Evolutionary conservation across 352 stramenopile species (phyloP).

Genomic region (Globisporangium takayamanum): DNA sequence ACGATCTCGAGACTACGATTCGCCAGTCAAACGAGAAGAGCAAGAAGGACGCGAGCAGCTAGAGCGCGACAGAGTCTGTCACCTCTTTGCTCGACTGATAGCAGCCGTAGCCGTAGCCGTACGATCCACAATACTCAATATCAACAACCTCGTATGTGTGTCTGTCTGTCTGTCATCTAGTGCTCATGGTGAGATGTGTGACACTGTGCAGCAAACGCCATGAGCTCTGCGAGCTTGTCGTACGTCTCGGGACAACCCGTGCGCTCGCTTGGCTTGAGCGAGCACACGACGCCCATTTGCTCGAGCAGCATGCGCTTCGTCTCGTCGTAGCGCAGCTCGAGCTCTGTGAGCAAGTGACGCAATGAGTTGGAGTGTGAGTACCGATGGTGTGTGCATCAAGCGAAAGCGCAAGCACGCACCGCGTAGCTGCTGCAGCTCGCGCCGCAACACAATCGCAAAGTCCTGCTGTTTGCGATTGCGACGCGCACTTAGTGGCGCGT

Average conservation of each 20-base stretch:
- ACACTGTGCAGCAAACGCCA: slow-evolving; percentile 22
- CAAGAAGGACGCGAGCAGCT: slow-evolving; percentile 23
- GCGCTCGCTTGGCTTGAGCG: slow-evolving; percentile 47
- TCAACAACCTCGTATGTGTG: no score
- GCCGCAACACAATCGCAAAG: slow-evolving; percentile 28
- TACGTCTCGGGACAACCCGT: slow-evolving; percentile 36
- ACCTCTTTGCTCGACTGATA: no score
- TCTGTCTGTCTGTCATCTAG: slow-evolving; percentile 3
- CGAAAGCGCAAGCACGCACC: slow-evolving; percentile 10
- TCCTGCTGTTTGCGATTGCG: slow-evolving; percentile 16
- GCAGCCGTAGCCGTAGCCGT: no score
- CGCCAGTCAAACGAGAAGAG: slow-evolving; percentile 54
- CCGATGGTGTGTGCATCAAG: background rate
- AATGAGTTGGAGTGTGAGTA: background rate
- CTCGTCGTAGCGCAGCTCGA: slow-evolving; percentile 48
- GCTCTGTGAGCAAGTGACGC: slow-evolving; percentile 16
- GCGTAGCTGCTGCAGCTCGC: slow-evolving; percentile 34
- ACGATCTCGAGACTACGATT: slow-evolving; percentile 60
- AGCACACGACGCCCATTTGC: slow-evolving; percentile 42
- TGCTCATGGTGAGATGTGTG: background rate
- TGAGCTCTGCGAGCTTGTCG: slow-evolving; percentile 46
- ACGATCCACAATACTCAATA: no score
- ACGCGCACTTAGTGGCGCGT: slow-evolving; percentile 1
- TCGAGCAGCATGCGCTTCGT: slow-evolving; percentile 51
- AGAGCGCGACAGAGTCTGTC: no score